Percentiles rank a stretch among this genome's conserved stretches.
Evolutionary conservation across 83 land plant species (phyloP).

Genomic region (Picea abies): DNA sequence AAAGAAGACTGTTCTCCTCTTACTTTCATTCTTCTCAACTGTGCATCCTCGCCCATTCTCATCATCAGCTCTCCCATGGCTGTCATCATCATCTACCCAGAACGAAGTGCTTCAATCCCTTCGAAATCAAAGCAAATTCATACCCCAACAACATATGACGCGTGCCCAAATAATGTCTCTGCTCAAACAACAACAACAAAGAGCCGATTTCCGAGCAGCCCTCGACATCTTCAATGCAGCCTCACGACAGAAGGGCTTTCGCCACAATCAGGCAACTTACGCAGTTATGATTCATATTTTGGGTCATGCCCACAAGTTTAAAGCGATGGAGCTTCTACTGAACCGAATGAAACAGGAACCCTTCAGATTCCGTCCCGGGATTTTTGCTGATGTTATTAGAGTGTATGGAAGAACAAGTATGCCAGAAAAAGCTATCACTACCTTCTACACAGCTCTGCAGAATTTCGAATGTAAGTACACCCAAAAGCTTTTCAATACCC

Average conservation of each 20-base stretch:
- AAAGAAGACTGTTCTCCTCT: too few relatives aligned
- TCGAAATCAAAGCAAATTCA: too few relatives aligned
- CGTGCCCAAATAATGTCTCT: background rate
- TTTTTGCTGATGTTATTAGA: slow-evolving; percentile 10
- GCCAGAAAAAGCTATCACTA: background rate
- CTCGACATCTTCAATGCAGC: slow-evolving; percentile 22
- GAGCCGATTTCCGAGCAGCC: background rate
- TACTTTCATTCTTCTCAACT: too few relatives aligned
- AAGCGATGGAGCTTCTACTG: slow-evolving; percentile 15
- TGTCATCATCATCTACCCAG: too few relatives aligned
- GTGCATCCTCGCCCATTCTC: too few relatives aligned
- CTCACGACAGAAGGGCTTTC: background rate
- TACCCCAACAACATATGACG: too few relatives aligned
- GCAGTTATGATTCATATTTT: slow-evolving; percentile 5
- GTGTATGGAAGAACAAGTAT: slow-evolving; percentile 11
- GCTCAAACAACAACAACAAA: background rate
- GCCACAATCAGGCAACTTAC: slow-evolving; percentile 19
- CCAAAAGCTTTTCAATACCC: background rate
- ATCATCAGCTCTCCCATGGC: too few relatives aligned
- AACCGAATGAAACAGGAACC: background rate
- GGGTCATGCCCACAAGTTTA: slow-evolving; percentile 10
- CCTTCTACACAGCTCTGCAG: background rate
- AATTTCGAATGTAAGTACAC: background rate
- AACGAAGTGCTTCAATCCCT: too few relatives aligned
- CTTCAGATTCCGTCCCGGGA: background rate